Base-by-base conservation (phyloP, 2,329 filamentous ascomycete species). In the Pseudodiploospora longispora region DNA sequence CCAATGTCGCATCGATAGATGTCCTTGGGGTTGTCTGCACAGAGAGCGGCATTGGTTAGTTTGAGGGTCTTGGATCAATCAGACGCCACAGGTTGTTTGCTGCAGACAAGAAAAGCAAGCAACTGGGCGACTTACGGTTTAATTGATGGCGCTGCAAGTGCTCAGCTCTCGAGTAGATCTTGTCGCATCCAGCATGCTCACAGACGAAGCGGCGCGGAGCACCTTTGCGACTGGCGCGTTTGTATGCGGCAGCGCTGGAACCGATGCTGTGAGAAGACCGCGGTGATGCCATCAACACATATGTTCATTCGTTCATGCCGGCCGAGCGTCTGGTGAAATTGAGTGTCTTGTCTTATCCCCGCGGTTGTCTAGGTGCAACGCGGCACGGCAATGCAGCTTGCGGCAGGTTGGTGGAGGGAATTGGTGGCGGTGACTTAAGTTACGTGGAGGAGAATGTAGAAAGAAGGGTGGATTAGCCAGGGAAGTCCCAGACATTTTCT, bases 61-160 rank as follows among this genome's bases (percentile, higher is more conserved):
- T 38, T 12, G 30, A 10, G 6, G 35, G 10, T 41, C 31, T 46
- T 35, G 19, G n/a, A 31, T n/a, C 6, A 27, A 38, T 19, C 27
- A 29, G 27, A 12, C 28, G 6, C n/a, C 29, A 32, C 10, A 41
- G 10, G 36, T 6, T 19, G 19, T 19, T 19, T 19, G 19, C 19
- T 19, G 19, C 40, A 45, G 37, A 44, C 37, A 43, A 40, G 35
- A 32, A 31, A 19, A 32, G 38, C 27, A 19, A 19, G 32, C 32
- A 12, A 12, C 8, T 34, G 9, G 30, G 38, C 37, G 30, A 71
- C 81, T 64, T 73, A 89, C 85, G 86, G 59, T 91, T 91, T 58
- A 91, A 62, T 66, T 90, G 84, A 64, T 91, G 86, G 40, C 86
- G 72, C 64, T 89, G 87, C 45, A 91, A 72, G 65, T 91, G 86